Evolutionary conservation across 345 rosid species (phyloP).

Genomic region (Gossypium anomalum): DNA sequence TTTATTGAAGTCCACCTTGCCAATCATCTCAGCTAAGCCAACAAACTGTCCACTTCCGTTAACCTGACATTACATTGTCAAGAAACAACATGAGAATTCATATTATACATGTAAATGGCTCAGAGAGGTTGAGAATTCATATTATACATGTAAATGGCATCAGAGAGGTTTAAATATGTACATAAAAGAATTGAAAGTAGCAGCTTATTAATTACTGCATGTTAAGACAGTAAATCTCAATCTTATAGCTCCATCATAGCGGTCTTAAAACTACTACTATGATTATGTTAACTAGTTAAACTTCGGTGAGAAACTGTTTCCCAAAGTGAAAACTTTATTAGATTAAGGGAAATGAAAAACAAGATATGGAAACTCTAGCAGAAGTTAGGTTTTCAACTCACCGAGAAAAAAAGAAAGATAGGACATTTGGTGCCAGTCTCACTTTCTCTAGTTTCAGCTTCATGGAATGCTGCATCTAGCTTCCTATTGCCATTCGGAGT

Average conservation of each 20-base stretch:
- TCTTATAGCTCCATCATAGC: background rate
- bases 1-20: constrained; percentile 61
- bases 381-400: constrained; percentile 28
- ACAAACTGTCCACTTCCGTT: constrained; percentile 85
- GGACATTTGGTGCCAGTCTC: constrained; percentile 47
- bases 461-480: constrained; percentile 59
- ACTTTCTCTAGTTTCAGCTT: constrained; percentile 42
- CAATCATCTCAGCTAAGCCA: constrained; percentile 78
- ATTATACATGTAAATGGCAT: background rate
- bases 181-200: background rate
- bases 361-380: background rate
- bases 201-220: background rate
- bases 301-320: background rate
- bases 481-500: constrained; percentile 68
- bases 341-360: background rate
- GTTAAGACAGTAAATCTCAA: background rate
- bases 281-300: background rate
- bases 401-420: constrained; percentile 71
- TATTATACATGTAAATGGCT: background rate
- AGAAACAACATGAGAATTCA: background rate
- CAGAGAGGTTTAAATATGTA: background rate
- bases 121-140: background rate
- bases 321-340: too few species aligned
- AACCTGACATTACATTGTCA: constrained; percentile 42
- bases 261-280: background rate